Percentiles rank a stretch among this genome's conserved stretches.
Evolutionary conservation across 108 stramenopile genomes (phyloP).

Genomic region (Skeletonema grethae): DNA sequence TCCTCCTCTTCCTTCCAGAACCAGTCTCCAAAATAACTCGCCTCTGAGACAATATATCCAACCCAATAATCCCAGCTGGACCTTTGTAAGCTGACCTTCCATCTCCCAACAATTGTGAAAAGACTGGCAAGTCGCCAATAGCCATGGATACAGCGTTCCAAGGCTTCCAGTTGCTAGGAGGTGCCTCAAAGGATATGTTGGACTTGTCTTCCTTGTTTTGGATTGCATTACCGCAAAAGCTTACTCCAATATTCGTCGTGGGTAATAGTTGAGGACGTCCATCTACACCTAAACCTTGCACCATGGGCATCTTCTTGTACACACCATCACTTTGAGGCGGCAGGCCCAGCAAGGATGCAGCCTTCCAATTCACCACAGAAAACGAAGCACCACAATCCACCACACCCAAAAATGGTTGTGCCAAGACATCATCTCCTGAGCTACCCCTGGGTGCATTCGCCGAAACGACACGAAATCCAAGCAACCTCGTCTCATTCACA

Average conservation of each 20-base stretch:
- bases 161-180: constrained; percentile 63
- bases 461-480: constrained; percentile 61
- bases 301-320: constrained; percentile 56
- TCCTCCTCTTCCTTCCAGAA: constrained; percentile 40
- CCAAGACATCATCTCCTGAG: not conserved
- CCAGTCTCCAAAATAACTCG: constrained; percentile 77
- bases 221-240: constrained; percentile 56
- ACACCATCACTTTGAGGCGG: constrained; percentile 52
- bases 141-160: constrained; percentile 65
- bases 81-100: constrained; percentile 62
- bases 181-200: constrained; percentile 52
- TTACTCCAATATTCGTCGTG: constrained; percentile 47
- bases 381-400: constrained; percentile 79
- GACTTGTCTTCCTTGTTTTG: constrained; percentile 33
- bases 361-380: constrained; percentile 71
- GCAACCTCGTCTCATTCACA: constrained; percentile 73
- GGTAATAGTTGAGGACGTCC: constrained; percentile 64
- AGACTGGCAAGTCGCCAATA: constrained; percentile 78
- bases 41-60: constrained; percentile 77
- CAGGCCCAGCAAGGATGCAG: constrained; percentile 58
- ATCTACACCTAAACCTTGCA: constrained; percentile 70
- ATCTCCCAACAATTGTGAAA: constrained; percentile 68
- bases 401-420: constrained; percentile 71
- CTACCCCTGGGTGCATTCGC: constrained; percentile 16
- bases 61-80: constrained; percentile 73